phyloP scores from a whole-genome alignment of 352 stramenopile genomes.

The Peronospora belbahrii region DNA sequence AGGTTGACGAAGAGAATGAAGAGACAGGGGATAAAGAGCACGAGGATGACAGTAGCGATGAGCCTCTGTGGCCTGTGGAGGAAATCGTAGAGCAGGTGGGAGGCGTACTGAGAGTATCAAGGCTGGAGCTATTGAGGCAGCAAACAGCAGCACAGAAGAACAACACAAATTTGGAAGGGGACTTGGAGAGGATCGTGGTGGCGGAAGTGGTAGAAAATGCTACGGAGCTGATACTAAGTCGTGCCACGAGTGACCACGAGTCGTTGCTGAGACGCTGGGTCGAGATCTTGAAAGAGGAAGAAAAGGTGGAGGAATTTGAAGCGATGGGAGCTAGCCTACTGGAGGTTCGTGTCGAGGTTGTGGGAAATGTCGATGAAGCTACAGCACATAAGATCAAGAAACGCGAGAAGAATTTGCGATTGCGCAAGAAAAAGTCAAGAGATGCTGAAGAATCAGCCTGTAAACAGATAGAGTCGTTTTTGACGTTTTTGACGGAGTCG shows the following conservation, averaged over 20 bases:
- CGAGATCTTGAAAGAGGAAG: conserved; percentile 26
- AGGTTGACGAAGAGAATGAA: conserved; percentile 4
- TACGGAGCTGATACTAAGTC: conserved; percentile 58
- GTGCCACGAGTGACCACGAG: conserved; percentile 28
- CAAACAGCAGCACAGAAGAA: conserved; percentile 14
- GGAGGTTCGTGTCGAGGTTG: conserved; percentile 3
- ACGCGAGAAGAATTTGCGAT: conserved; percentile 22
- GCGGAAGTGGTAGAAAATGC: conserved; percentile 54
- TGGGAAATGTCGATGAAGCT: conserved; percentile 1
- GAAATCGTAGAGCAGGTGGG: conserved; percentile 32
- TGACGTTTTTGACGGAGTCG: conserved; percentile 42
- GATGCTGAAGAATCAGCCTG: conserved; percentile 22
- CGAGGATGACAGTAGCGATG: conserved; percentile 1
- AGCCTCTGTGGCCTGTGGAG: conserved; percentile 20
- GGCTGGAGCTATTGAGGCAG: conserved; percentile 19
- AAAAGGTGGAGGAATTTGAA: conserved; percentile 18
- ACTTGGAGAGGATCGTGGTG: conserved; percentile 34
- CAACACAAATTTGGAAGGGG: conserved; percentile 19
- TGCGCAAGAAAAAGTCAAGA: conserved; percentile 25
- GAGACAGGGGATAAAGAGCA: conserved; percentile 10
- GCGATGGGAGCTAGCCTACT: conserved; percentile 5
- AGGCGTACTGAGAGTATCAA: conserved; percentile 24
- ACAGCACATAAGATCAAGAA: conserved; percentile 19
- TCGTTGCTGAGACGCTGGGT: conserved; percentile 37
- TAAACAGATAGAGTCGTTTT: conserved; percentile 40